Evolutionary conservation across 1,284 basidiomycete species (phyloP), one percentile per base, ranked within the genome.

Genomic region (Peniophora sp.): DNA sequence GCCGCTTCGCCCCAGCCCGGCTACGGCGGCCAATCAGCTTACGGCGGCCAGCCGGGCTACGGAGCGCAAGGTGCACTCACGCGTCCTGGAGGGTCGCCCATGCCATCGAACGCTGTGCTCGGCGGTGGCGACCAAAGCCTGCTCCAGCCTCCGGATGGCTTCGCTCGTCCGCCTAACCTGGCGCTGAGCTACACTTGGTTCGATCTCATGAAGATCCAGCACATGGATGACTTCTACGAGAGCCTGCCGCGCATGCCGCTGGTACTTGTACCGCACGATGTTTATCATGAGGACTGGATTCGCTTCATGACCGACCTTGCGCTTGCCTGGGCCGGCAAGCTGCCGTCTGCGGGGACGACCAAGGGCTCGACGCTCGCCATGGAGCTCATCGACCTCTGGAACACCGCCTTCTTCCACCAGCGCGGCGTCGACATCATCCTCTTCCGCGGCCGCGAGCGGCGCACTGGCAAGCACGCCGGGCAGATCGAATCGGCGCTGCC

Each of bases 381-480:
- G 16, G 84, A 88, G 59, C 71, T 89, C 27, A 69, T 90, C 55
- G 81, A 88, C 55, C 69, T 86, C 32, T 91, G 88, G 88, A 90
- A 90, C 62, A 63, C 66, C 44, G 78, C 75, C 12, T 91, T 89
- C 69, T 89, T 89, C 72, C 61, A 75, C 52, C 67, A 74, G 25
- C 84, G 88, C 47, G 81, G 81, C 17, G 77, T 85, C 34, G 88
- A 91, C 59, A 66, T 87, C 47, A 74, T 87, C 27, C 69, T 91
- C 11, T 90, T 80, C 72, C 86, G 82, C 62, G 88, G 88, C 44
- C 78, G 75, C 43, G 80, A 87, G 64, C 79, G 84, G 39, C 81
- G 83, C 54, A 83, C 86, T 22, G 88, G 88, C 2, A 69, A 71
- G 8, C 65, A 67, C 36, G 67, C 69, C 0, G 85, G 85, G 38